A percentile compares a stretch with the other conserved stretches of the same genome.
Evolutionary conservation across 108 stramenopile genomes (phyloP).

Genomic region (Thalassiosira profunda): DNA sequence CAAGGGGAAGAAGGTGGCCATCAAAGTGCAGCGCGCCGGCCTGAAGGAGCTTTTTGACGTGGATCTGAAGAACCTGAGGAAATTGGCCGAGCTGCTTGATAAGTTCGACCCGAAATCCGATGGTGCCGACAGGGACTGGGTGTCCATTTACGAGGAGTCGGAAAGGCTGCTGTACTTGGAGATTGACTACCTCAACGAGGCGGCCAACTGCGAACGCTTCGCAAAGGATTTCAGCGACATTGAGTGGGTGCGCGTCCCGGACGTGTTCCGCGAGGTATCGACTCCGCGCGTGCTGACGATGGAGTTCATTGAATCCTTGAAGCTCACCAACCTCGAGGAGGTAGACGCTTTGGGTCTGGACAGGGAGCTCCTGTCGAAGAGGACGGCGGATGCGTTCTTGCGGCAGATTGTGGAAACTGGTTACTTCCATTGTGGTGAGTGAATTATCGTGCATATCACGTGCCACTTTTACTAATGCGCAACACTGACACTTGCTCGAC

Average conservation of each 20-base stretch:
- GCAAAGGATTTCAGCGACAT: conserved; percentile 82
- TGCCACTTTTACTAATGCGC: no score
- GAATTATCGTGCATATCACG: not conserved
- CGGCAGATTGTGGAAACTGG: conserved; percentile 91
- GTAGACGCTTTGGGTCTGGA: conserved; percentile 85
- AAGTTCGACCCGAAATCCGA: conserved; percentile 97
- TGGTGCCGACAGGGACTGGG: conserved; percentile 95
- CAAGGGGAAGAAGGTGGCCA: conserved; percentile 92
- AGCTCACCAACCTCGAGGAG: conserved; percentile 87
- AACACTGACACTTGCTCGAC: not conserved
- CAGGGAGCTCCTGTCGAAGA: conserved; percentile 82
- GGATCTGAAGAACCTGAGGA: conserved; percentile 94
- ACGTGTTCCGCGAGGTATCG: conserved; percentile 80
- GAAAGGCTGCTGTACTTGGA: conserved; percentile 91
- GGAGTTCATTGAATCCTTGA: conserved; percentile 94
- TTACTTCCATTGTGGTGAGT: conserved; percentile 51
- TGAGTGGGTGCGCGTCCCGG: conserved; percentile 90
- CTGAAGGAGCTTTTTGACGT: conserved; percentile 95
- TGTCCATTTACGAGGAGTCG: conserved; percentile 93
- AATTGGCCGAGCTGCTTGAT: conserved; percentile 90
- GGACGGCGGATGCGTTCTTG: conserved; percentile 93
- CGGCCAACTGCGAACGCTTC: conserved; percentile 87
- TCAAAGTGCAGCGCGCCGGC: conserved; percentile 95
- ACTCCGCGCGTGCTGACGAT: conserved; percentile 92
- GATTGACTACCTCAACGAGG: conserved; percentile 96